These are phyloP conservation scores for Termitomyces sp. DNA, from an alignment of 768 basidiomycete species.

Conservation along the genomic window DNA sequence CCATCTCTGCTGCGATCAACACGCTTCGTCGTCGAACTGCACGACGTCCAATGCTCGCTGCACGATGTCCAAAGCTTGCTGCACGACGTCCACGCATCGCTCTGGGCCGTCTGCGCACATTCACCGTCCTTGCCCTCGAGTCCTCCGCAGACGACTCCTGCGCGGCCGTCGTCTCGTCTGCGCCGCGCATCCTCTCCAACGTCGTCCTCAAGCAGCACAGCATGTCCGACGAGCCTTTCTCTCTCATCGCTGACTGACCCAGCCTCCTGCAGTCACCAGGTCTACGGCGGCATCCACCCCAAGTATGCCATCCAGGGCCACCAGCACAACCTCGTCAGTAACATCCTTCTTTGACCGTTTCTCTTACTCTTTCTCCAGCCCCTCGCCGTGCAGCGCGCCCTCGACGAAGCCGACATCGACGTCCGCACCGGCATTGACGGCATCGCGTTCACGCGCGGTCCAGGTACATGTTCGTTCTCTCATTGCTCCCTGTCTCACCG, in stretches of 20 bases:
- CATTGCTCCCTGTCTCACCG: not conserved
- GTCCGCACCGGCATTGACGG: slow-evolving; percentile 67
- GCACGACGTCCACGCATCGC: slow-evolving; percentile 10
- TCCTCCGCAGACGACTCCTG: slow-evolving; percentile 94
- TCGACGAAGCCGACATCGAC: slow-evolving; percentile 56
- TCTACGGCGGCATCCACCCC: slow-evolving; percentile 73
- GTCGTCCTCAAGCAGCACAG: slow-evolving; percentile 81
- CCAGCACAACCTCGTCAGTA: slow-evolving; percentile 65
- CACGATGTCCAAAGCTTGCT: not conserved
- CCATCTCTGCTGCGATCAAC: not conserved
- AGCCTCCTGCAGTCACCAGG: slow-evolving; percentile 46
- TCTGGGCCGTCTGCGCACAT: too few species aligned
- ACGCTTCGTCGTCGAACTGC: too few species aligned
- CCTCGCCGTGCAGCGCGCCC: slow-evolving; percentile 59
- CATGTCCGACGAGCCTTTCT: slow-evolving; percentile 35
- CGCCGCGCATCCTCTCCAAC: slow-evolving; percentile 70
- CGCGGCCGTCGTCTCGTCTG: slow-evolving; percentile 76
- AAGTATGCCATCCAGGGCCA: slow-evolving; percentile 74
- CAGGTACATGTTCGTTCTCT: slow-evolving; percentile 17
- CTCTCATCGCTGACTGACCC: not conserved
- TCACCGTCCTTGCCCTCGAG: slow-evolving; percentile 75
- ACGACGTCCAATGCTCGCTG: not conserved
- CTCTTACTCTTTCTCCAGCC: slow-evolving; percentile 43
- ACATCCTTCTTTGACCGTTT: not conserved
- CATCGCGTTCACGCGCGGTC: slow-evolving; percentile 87